phyloP scores from a whole-genome alignment of 2,329 filamentous ascomycete genomes.

The Elsinoe australis region DNA sequence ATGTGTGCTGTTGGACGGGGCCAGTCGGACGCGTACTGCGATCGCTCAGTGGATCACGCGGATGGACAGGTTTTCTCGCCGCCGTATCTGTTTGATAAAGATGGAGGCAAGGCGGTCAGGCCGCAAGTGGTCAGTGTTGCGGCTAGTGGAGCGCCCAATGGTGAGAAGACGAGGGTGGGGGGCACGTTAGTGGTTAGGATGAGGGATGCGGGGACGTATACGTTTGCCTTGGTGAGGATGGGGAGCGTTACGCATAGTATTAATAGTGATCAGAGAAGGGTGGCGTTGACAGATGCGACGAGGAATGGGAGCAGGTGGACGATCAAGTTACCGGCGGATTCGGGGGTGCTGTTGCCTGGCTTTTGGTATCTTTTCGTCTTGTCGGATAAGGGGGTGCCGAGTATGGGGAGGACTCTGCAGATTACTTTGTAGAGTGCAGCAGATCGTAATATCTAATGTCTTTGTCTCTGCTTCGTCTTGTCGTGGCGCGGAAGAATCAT shows the following conservation, averaged over 20 bases:
- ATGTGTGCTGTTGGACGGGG: constrained; percentile 39
- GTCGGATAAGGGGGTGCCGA: neutral
- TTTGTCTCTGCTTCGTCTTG: too few relatives aligned
- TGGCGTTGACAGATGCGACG: constrained; percentile 36
- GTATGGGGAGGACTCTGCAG: neutral
- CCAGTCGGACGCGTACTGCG: constrained; percentile 24
- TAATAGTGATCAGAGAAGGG: constrained; percentile 51
- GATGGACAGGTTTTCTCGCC: constrained; percentile 51
- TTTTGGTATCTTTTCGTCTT: neutral
- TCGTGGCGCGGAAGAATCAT: too few relatives aligned
- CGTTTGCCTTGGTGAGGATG: constrained; percentile 42
- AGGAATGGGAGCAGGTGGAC: neutral
- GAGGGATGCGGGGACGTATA: neutral
- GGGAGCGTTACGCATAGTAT: constrained; percentile 48
- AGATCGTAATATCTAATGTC: too few relatives aligned
- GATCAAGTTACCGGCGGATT: neutral
- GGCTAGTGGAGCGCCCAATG: constrained; percentile 18
- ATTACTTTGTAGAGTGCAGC: neutral
- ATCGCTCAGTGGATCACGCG: constrained; percentile 40
- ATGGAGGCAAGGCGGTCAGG: constrained; percentile 36
- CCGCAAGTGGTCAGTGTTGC: constrained; percentile 38
- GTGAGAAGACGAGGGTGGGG: constrained; percentile 26
- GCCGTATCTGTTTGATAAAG: constrained; percentile 46
- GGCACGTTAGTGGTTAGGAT: constrained; percentile 28
- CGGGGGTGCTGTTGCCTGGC: neutral